Evolutionary conservation across 495 filamentous ascomycete genomes (phyloP).

Genomic region (Aspergillus wentii): DNA sequence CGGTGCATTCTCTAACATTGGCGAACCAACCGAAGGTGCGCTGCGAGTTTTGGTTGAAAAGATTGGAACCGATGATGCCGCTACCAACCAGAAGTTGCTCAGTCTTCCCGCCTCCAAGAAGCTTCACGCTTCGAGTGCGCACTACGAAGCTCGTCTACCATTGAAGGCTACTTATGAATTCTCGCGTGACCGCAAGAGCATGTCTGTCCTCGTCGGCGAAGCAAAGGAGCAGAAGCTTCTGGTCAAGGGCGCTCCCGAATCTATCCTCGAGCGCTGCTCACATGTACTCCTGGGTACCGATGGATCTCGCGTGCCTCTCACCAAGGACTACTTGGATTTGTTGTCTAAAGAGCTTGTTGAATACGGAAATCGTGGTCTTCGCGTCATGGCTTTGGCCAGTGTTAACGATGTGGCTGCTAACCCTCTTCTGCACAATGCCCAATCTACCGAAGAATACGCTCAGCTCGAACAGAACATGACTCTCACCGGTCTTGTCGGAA

Average conservation of each 20-base stretch:
- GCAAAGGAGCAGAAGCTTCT: slow-evolving; percentile 70
- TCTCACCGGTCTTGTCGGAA: slow-evolving; percentile 86
- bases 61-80: slow-evolving; percentile 65
- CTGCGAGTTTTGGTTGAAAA: slow-evolving; percentile 91
- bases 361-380: slow-evolving; percentile 87
- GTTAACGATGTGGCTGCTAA: slow-evolving; percentile 67
- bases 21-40: slow-evolving; percentile 94
- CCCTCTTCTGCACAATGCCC: slow-evolving; percentile 65
- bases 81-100: slow-evolving; percentile 50
- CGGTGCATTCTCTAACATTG: slow-evolving; percentile 74
- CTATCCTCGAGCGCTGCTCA: slow-evolving; percentile 86
- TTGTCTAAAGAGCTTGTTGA: slow-evolving; percentile 75
- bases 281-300: slow-evolving; percentile 67
- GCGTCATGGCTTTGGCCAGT: slow-evolving; percentile 89
- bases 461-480: slow-evolving; percentile 92
- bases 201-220: slow-evolving; percentile 86
- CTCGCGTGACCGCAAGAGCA: slow-evolving; percentile 96
- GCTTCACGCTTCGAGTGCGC: slow-evolving; percentile 73
- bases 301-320: slow-evolving; percentile 68
- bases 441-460: slow-evolving; percentile 76
- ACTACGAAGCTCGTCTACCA: slow-evolving; percentile 72
- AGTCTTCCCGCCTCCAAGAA: slow-evolving; percentile 48
- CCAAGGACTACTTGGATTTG: slow-evolving; percentile 58
- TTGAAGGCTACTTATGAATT: slow-evolving; percentile 92
- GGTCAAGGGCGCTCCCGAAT: slow-evolving; percentile 96